Percentiles rank a stretch among this genome's conserved stretches.
phyloP scores from a whole-genome alignment of 495 filamentous ascomycete genomes.

The Tuber microsphaerosporum region DNA sequence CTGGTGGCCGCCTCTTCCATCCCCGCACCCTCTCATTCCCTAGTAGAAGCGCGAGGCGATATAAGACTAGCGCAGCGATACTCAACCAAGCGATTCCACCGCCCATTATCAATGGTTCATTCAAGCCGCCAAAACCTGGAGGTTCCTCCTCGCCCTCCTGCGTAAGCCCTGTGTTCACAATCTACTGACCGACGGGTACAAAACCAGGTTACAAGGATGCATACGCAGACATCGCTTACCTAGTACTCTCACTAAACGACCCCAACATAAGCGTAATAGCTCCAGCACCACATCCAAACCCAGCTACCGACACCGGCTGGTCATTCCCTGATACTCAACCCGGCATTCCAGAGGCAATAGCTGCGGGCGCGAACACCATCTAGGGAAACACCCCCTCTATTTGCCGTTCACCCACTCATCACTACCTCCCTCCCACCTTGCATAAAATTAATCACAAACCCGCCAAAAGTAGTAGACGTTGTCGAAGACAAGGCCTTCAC shows the following conservation, averaged over 20 bases:
- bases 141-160: background rate
- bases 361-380: background rate
- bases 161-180: background rate
- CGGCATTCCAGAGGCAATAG: background rate
- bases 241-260: background rate
- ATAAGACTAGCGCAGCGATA: background rate
- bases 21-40: background rate
- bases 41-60: background rate
- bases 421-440: background rate
- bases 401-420: background rate
- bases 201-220: background rate
- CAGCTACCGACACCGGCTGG: background rate
- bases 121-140: background rate
- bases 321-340: background rate
- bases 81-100: background rate
- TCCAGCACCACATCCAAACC: background rate
- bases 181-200: background rate
- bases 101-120: background rate
- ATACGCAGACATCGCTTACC: background rate
- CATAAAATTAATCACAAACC: background rate
- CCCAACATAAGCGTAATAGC: background rate
- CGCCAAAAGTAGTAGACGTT: background rate
- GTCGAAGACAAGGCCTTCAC: background rate
- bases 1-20: background rate
- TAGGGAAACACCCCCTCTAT: background rate